These are phyloP conservation scores for Endoconidiophora laricicola DNA, from an alignment of 2,329 filamentous ascomycete genomes.

Conservation along the genomic window DNA sequence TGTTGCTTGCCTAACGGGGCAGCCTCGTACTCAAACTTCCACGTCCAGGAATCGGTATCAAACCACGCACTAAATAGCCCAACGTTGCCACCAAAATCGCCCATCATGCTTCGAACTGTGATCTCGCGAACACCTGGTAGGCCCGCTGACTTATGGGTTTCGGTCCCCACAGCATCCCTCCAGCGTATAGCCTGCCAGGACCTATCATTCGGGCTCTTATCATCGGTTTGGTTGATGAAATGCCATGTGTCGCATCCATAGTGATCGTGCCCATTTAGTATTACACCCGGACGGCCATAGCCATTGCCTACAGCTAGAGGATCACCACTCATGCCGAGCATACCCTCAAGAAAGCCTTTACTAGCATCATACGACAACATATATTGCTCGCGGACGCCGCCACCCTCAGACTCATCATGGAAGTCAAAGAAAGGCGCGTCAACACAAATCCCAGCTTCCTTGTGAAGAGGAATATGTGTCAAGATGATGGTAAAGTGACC, in stretches of 20 bases:
- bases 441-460: slow-evolving; percentile 63
- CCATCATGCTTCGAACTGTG: slow-evolving; percentile 97
- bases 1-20: slow-evolving; percentile 76
- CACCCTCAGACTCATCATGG: slow-evolving; percentile 45
- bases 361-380: slow-evolving; percentile 61
- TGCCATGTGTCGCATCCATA: slow-evolving; percentile 85
- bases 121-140: slow-evolving; percentile 64
- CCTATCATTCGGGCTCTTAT: slow-evolving; percentile 23
- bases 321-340: slow-evolving; percentile 62
- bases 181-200: slow-evolving; percentile 35
- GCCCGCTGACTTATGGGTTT: slow-evolving; percentile 25
- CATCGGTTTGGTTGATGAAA: slow-evolving; percentile 49
- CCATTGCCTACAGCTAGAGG: slow-evolving; percentile 40
- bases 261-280: slow-evolving; percentile 90
- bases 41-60: slow-evolving; percentile 52
- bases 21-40: slow-evolving; percentile 64
- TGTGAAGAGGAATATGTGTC: slow-evolving; percentile 85
- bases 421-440: slow-evolving; percentile 75
- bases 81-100: slow-evolving; percentile 80
- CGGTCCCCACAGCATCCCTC: slow-evolving; percentile 25
- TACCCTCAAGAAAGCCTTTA: slow-evolving; percentile 61
- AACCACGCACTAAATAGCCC: slow-evolving; percentile 85
- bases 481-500: slow-evolving; percentile 67
- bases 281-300: slow-evolving; percentile 53
- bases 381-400: slow-evolving; percentile 77